Percentiles rank a stretch among this genome's conserved stretches.
Conservation (phyloP, 805 yeast genomes). For the Teunomyces stri region DNA sequence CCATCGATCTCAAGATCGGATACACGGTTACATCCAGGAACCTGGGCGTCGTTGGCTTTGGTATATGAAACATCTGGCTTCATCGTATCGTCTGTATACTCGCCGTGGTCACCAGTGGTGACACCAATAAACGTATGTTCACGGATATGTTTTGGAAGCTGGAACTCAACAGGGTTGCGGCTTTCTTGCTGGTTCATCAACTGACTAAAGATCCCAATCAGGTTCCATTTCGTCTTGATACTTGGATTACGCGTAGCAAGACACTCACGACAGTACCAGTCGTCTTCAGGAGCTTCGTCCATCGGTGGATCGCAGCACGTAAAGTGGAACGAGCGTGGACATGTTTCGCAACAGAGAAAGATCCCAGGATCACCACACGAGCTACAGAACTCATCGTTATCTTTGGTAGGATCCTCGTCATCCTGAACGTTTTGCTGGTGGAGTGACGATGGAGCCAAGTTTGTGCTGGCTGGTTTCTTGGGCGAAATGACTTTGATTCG, state of each 20-base stretch:
- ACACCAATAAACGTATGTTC: conserved; percentile 71
- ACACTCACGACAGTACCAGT: conserved; percentile 88
- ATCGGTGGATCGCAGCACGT: conserved; percentile 89
- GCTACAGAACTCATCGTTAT: conserved; percentile 87
- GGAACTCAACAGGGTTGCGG: conserved; percentile 39
- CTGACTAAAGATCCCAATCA: conserved; percentile 51
- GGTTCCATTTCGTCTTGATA: conserved; percentile 19
- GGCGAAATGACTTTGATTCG: conserved; percentile 30
- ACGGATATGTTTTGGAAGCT: conserved; percentile 64
- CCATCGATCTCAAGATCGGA: conserved; percentile 60
- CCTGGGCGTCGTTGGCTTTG: conserved; percentile 32
- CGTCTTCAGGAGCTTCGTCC: conserved; percentile 80
- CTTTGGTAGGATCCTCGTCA: conserved; percentile 15
- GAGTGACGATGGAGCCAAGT: conserved; percentile 21
- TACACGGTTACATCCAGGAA: conserved; percentile 37
- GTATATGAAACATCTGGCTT: conserved; percentile 50
- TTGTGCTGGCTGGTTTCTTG: conserved; percentile 24
- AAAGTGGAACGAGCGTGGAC: conserved; percentile 91
- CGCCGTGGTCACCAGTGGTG: conserved; percentile 62
- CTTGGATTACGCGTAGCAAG: conserved; percentile 37
- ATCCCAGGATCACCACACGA: conserved; percentile 88
- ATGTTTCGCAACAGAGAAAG: conserved; percentile 89
- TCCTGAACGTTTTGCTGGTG: neutral
- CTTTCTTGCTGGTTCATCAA: conserved; percentile 68
- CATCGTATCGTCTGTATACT: conserved; percentile 52